Conservation (phyloP, 345 rosid genomes). For the Ailanthus altissimus region DNA sequence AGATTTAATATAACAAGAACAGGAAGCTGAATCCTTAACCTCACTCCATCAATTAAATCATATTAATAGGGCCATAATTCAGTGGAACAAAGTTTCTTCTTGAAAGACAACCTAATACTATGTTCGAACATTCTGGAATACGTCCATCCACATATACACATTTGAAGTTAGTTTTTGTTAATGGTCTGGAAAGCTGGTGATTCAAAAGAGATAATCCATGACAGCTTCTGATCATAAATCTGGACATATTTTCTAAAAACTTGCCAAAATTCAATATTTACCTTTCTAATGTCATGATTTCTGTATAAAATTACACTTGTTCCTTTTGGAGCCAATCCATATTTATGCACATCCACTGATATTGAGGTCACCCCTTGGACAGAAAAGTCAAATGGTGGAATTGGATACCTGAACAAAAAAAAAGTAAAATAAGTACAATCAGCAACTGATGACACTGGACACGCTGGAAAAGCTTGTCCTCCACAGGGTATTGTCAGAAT, state of each 20-base stretch:
- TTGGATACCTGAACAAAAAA: conserved; percentile 56
- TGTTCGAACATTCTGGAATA: not conserved
- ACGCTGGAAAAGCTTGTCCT: conserved; percentile 1
- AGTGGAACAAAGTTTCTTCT: not conserved
- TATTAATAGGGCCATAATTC: not conserved
- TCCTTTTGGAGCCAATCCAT: conserved; percentile 97
- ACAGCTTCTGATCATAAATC: not conserved
- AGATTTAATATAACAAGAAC: not conserved
- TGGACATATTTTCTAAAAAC: not conserved
- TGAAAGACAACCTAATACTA: not conserved
- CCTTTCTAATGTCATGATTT: conserved; percentile 97
- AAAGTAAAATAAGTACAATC: not conserved
- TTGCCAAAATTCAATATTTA: conserved; percentile 20
- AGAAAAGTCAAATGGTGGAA: conserved; percentile 87
- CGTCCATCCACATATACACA: not conserved
- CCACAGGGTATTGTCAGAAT: not conserved
- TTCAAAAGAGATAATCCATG: not conserved
- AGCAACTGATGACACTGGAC: not conserved
- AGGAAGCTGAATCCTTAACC: not conserved
- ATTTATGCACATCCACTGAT: conserved; percentile 90
- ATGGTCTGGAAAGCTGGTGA: not conserved
- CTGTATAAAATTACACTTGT: conserved; percentile 90
- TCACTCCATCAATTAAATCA: not conserved
- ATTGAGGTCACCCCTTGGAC: conserved; percentile 89
- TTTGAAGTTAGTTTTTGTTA: not conserved